A percentile compares a stretch with the other conserved stretches of the same genome.
Evolutionary conservation across 1,284 basidiomycete genomes (phyloP).

Genomic region (Ustilago crameri): DNA sequence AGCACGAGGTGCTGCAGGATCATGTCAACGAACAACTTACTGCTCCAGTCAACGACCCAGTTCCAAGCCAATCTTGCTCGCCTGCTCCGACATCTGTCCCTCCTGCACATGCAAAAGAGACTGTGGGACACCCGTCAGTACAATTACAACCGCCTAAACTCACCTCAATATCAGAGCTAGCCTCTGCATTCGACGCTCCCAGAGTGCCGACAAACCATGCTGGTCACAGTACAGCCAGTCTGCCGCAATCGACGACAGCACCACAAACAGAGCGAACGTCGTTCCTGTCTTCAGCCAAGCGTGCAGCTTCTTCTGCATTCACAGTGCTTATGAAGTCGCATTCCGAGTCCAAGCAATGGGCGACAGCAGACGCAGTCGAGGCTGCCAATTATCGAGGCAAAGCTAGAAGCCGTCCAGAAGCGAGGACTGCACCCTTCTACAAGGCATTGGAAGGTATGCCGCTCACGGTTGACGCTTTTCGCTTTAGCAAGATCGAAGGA

Average conservation of each 20-base stretch:
- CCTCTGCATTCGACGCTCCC: constrained; percentile 16
- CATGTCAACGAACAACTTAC: constrained; percentile 17
- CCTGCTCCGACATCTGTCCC: constrained; percentile 6
- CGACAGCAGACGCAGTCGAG: constrained; percentile 55
- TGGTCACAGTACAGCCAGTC: neutral
- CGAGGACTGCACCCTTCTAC: constrained; percentile 61
- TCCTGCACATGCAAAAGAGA: neutral
- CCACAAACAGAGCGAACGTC: constrained; percentile 7
- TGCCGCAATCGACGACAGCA: neutral
- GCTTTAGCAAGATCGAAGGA: constrained; percentile 87
- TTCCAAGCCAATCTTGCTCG: constrained; percentile 17
- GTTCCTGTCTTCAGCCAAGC: constrained; percentile 20
- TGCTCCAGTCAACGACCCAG: neutral
- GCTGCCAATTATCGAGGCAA: constrained; percentile 48
- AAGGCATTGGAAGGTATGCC: constrained; percentile 91
- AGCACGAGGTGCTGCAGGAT: constrained; percentile 18
- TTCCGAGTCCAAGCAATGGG: constrained; percentile 60
- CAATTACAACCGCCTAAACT: constrained; percentile 21
- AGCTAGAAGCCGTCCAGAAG: constrained; percentile 30
- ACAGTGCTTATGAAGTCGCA: constrained; percentile 57
- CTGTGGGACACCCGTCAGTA: neutral
- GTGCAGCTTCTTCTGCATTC: constrained; percentile 50
- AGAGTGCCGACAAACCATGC: constrained; percentile 14
- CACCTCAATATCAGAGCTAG: constrained; percentile 39
- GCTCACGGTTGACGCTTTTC: constrained; percentile 93